Percentiles rank a stretch among this genome's conserved stretches.
Conservation (phyloP, 345 rosid genomes). For the Euclidium syriacum region DNA sequence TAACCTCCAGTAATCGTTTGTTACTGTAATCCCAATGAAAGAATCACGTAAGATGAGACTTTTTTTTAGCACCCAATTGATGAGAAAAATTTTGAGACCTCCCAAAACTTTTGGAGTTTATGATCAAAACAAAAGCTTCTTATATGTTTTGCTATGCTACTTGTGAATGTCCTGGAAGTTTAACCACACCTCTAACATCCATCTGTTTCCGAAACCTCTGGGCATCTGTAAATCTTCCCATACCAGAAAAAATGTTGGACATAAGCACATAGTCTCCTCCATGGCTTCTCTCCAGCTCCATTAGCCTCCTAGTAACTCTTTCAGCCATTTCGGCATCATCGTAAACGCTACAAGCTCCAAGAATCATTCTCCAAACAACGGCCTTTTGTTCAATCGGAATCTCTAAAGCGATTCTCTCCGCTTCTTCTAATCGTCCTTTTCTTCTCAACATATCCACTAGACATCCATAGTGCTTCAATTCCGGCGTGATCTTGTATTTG, state of each 20-base stretch:
- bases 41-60: not conserved
- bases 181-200: slow-evolving; percentile 48
- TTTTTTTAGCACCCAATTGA: not conserved
- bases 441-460: slow-evolving; percentile 77
- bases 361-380: slow-evolving; percentile 76
- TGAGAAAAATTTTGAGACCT: not conserved
- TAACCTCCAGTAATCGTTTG: not conserved
- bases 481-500: slow-evolving; percentile 45
- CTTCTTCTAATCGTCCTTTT: slow-evolving; percentile 73
- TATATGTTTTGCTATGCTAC: not conserved
- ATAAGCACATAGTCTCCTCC: slow-evolving; percentile 83
- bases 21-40: not conserved
- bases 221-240: slow-evolving; percentile 63
- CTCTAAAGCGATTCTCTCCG: slow-evolving; percentile 58
- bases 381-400: slow-evolving; percentile 46
- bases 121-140: not conserved
- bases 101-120: not conserved
- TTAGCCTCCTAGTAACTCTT: slow-evolving; percentile 55
- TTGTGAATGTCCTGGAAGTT: slow-evolving; percentile 50
- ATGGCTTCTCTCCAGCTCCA: slow-evolving; percentile 61
- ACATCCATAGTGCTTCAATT: slow-evolving; percentile 74
- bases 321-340: slow-evolving; percentile 67
- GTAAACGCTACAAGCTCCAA: slow-evolving; percentile 77
- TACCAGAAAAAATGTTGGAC: slow-evolving; percentile 58
- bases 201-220: slow-evolving; percentile 49